Evolutionary conservation across 164 flowering plant species (phyloP).

Genomic region (Annona cherimola): DNA sequence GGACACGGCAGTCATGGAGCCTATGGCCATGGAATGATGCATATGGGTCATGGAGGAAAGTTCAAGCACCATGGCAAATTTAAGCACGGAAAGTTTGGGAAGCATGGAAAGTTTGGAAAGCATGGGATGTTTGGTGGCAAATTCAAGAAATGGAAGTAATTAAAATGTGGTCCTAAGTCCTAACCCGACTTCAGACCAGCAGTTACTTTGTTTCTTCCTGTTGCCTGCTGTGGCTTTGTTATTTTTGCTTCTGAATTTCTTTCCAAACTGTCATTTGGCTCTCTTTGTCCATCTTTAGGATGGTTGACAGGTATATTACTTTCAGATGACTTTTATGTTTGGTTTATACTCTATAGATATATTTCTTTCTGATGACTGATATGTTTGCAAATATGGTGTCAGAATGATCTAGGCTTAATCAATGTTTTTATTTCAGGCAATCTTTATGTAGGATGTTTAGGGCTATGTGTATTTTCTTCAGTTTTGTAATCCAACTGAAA

Average conservation of each 20-base stretch:
- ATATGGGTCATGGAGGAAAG: conserved; percentile 28
- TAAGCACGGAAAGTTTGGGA: conserved; percentile 25
- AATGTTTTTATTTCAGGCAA: too few relatives aligned
- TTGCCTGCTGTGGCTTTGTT: background rate
- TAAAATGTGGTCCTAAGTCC: background rate
- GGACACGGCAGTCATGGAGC: conserved; percentile 5
- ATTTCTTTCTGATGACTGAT: too few relatives aligned
- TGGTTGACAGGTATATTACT: background rate
- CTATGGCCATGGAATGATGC: conserved; percentile 28
- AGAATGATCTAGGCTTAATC: too few relatives aligned
- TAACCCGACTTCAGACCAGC: background rate
- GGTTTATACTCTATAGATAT: background rate
- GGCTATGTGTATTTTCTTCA: too few relatives aligned
- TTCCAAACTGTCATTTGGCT: background rate
- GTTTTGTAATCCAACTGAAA: too few relatives aligned
- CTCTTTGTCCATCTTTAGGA: background rate
- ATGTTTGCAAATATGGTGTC: too few relatives aligned
- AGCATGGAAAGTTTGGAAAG: conserved; percentile 31
- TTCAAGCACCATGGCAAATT: conserved; percentile 30
- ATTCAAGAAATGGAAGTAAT: conserved; percentile 66
- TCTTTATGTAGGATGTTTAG: too few relatives aligned
- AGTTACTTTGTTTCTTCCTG: background rate
- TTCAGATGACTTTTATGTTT: background rate
- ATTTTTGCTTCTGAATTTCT: background rate
- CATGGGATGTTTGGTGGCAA: conserved; percentile 41